phyloP scores from a whole-genome alignment of 1,139 yeast genomes.

The Protomyces macrosporus region DNA sequence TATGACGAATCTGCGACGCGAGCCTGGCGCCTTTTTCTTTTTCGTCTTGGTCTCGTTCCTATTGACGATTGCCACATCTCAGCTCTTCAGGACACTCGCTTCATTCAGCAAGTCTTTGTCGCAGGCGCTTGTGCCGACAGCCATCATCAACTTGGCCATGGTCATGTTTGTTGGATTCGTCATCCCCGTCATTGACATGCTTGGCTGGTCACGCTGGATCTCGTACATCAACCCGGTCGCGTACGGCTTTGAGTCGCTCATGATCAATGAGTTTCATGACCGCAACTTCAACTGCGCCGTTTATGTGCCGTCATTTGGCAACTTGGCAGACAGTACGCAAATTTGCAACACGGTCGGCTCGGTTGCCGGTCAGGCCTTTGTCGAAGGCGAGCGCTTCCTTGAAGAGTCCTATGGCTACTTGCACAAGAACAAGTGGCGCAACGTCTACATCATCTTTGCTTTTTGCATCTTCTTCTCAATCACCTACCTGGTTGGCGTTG shows the following conservation, averaged over 20 bases:
- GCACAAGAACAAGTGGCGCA: conserved; percentile 41
- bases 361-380: conserved; percentile 41
- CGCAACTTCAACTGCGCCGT: conserved; percentile 44
- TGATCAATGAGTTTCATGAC: conserved; percentile 47
- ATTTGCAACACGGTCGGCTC: conserved; percentile 46
- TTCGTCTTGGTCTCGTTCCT: conserved; percentile 38
- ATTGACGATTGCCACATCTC: conserved; percentile 61
- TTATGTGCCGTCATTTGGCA: conserved; percentile 45
- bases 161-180: conserved; percentile 70
- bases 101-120: conserved; percentile 55
- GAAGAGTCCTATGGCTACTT: conserved; percentile 39
- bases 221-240: conserved; percentile 48
- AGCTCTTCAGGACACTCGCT: conserved; percentile 67
- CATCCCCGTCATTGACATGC: conserved; percentile 47
- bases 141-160: conserved; percentile 55
- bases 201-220: conserved; percentile 52
- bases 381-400: conserved; percentile 45
- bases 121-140: conserved; percentile 71
- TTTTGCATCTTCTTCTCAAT: conserved; percentile 39
- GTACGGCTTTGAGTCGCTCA: conserved; percentile 46
- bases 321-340: conserved; percentile 39
- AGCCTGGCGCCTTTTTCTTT: conserved; percentile 44
- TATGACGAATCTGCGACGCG: conserved; percentile 40
- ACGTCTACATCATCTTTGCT: conserved; percentile 40
- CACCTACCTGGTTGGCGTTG: conserved; percentile 51